Conservation (phyloP, 805 yeast species). For the Sungouiozyma ichnusensis region DNA sequence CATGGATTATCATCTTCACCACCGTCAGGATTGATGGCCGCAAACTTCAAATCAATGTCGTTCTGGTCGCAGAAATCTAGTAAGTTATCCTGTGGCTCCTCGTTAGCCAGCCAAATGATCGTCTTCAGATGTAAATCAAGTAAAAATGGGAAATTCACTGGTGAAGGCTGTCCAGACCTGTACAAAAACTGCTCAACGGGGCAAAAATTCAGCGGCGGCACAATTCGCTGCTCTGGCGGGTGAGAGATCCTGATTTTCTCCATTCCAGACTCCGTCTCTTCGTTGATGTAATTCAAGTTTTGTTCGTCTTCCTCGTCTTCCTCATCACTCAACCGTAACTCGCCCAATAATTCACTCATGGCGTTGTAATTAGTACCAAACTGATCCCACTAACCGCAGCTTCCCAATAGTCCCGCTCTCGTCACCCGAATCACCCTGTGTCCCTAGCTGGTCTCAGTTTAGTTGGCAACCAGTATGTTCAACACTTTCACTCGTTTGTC, state of each 20-base stretch:
- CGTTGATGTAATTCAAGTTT: conserved; percentile 22
- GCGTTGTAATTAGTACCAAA: background rate
- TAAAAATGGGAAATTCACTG: conserved; percentile 82
- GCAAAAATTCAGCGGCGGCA: conserved; percentile 91
- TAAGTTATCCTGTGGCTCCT: conserved; percentile 86
- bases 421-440: no score
- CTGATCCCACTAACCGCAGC: background rate
- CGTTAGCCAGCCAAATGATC: conserved; percentile 89
- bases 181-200: conserved; percentile 85
- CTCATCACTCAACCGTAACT: conserved; percentile 8
- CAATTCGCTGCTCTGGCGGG: conserved; percentile 58
- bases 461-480: no score
- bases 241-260: conserved; percentile 29
- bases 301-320: conserved; percentile 23
- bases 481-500: no score
- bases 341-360: background rate
- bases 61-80: conserved; percentile 68
- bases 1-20: conserved; percentile 73
- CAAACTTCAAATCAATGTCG: conserved; percentile 68
- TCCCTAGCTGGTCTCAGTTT: no score
- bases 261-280: conserved; percentile 25
- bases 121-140: conserved; percentile 64
- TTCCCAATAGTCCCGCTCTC: no score
- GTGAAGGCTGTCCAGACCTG: conserved; percentile 89
- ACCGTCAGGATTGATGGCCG: conserved; percentile 71